A percentile compares a stretch with the other conserved stretches of the same genome.
These are phyloP conservation scores for Coemansia erecta DNA, from an alignment of 192 early-diverging fungal species.

Conservation along the genomic window DNA sequence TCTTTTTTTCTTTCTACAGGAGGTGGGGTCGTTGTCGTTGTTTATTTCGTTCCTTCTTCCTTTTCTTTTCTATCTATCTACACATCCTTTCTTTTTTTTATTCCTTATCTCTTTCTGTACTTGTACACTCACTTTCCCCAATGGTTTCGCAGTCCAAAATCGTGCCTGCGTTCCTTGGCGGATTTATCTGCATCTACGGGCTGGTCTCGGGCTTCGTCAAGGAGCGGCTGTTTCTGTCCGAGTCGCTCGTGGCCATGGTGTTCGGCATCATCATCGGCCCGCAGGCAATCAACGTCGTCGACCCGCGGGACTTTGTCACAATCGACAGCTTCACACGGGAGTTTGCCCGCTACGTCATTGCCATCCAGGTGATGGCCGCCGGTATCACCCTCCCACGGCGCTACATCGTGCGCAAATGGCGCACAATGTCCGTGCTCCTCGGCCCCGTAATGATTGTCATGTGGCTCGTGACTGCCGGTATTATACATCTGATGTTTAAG, in stretches of 20 bases:
- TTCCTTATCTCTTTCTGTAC: background rate
- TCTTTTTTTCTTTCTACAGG: background rate
- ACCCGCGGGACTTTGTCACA: conserved; percentile 57
- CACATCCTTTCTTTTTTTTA: conserved; percentile 1
- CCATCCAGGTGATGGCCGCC: conserved; percentile 79
- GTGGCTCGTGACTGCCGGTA: conserved; percentile 73
- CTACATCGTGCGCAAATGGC: conserved; percentile 71
- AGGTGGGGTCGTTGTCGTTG: background rate
- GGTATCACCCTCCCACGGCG: conserved; percentile 80
- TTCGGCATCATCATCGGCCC: conserved; percentile 87
- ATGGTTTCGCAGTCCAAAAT: conserved; percentile 39
- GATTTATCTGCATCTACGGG: conserved; percentile 73
- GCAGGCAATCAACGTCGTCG: conserved; percentile 64
- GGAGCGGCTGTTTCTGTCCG: conserved; percentile 70
- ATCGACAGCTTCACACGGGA: conserved; percentile 65
- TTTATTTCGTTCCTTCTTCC: conserved; percentile 2
- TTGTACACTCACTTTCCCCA: background rate
- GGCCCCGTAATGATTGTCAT: conserved; percentile 81
- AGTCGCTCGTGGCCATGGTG: conserved; percentile 76
- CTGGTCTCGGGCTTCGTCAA: conserved; percentile 70
- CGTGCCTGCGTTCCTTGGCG: conserved; percentile 65
- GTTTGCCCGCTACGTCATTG: conserved; percentile 79
- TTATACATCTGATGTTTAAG: conserved; percentile 55
- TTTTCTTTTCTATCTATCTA: background rate
- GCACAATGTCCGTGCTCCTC: conserved; percentile 70